Conservation (phyloP, 345 rosid genomes). For the Angophora floribunda region DNA sequence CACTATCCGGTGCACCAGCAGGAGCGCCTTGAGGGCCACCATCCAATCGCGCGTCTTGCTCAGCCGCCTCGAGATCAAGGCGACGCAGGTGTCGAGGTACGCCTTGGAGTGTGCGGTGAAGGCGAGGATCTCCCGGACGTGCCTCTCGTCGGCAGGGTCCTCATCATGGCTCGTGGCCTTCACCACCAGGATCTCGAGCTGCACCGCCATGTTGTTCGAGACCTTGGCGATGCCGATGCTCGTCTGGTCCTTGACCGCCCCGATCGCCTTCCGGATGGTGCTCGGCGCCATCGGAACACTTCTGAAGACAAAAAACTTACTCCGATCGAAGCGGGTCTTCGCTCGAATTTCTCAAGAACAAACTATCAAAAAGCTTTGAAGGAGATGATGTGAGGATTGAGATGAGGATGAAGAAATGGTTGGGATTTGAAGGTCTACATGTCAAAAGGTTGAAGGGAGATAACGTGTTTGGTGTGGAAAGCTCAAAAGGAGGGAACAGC, state of each 20-base stretch:
- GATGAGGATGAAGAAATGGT: not conserved
- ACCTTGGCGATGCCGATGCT: conserved; percentile 84
- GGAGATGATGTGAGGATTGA: not conserved
- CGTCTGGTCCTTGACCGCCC: conserved; percentile 88
- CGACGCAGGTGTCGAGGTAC: conserved; percentile 52
- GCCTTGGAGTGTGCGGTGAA: conserved; percentile 46
- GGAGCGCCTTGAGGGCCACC: conserved; percentile 66
- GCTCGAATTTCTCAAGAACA: not conserved
- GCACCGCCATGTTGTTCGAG: conserved; percentile 78
- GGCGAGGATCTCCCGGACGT: conserved; percentile 52
- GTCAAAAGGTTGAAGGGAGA: not conserved
- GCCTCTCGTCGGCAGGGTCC: conserved; percentile 74
- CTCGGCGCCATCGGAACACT: not conserved
- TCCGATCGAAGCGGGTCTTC: not conserved
- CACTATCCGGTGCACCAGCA: conserved; percentile 58
- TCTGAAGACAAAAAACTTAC: not conserved
- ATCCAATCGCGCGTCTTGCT: conserved; percentile 87
- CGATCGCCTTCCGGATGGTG: conserved; percentile 77
- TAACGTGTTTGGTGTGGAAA: not conserved
- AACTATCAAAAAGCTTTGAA: not conserved
- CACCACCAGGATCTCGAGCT: conserved; percentile 79
- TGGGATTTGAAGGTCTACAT: not conserved
- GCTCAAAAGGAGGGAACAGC: not conserved
- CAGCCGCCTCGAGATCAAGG: conserved; percentile 50
- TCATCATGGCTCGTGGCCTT: conserved; percentile 87